Evolutionary conservation across 1,139 yeast species (phyloP), one percentile per base, ranked within the genome.

Genomic region (Lodderomyces parapsilosis): DNA sequence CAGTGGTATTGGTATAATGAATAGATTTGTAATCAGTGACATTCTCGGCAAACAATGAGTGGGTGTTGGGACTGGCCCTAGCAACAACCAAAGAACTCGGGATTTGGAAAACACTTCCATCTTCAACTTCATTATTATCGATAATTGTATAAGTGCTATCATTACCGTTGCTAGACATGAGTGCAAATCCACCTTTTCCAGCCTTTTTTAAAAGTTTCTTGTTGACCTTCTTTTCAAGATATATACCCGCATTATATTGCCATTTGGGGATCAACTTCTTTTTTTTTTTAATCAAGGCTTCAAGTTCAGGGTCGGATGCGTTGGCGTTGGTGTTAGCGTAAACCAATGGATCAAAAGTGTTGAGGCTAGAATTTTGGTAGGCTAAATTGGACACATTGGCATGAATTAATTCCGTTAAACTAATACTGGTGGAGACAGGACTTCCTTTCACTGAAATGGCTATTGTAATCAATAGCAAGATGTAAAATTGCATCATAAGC

Each of bases 201-300:
- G 39, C 38, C 18, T 47, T 44, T n/a, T 47, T 47, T 25, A 47
- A 25, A 14, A 45, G 41, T 23, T 47, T 43, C 19, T 46, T 46
- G 33, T 48, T 48, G 15, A 48, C 42, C 22, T 48, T 45, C 39
- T 48, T 47, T 27, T 48, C 51, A 11, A 48, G 38, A 22, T 45
- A 48, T 17, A 48, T 36, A 22, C 51, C 51, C 22, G 47, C 43
- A 38, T 39, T 41, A 25, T 40, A 24, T 30, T 48, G 45, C 49
- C 49, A 45, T 31, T 42, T 45, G 31, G 51, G 50, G 24, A 43
- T 44, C 32, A 45, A 40, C 31, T 46, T 46, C 8, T 41, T 40
- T 25, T 43, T 46, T 35, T 46, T 45, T 13, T 41, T 43, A 24
- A 38, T 28, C 14, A 24, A 15, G 14, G 27, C 24, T 15, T 36